Conservation (phyloP, 2,329 filamentous ascomycete genomes). For the Teratosphaeria destructans region DNA sequence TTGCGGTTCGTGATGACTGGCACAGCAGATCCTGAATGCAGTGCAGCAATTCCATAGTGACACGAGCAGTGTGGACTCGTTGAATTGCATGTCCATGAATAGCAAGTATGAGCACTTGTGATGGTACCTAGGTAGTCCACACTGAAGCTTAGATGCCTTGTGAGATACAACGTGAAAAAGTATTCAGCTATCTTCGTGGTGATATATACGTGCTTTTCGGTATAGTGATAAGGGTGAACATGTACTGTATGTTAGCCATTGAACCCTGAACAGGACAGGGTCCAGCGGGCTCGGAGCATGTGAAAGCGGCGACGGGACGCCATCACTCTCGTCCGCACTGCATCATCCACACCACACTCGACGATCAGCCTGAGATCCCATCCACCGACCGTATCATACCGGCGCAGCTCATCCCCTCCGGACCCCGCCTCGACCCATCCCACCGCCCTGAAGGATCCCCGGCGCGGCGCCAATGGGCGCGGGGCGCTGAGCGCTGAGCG, state of each 20-base stretch:
- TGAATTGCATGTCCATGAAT: too few relatives aligned
- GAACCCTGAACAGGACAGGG: neutral
- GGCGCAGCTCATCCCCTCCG: neutral
- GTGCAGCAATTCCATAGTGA: too few relatives aligned
- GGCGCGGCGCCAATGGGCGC: conserved; percentile 2
- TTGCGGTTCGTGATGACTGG: too few relatives aligned
- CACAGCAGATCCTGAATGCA: too few relatives aligned
- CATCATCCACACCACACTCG: neutral
- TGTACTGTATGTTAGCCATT: neutral
- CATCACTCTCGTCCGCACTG: neutral
- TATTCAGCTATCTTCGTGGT: too few relatives aligned
- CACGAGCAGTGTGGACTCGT: too few relatives aligned
- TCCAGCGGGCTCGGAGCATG: neutral
- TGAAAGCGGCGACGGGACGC: neutral
- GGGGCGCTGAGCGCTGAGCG: neutral
- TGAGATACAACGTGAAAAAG: too few relatives aligned
- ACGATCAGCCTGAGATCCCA: neutral
- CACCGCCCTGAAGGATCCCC: neutral
- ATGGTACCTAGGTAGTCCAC: too few relatives aligned
- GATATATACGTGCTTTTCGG: too few relatives aligned
- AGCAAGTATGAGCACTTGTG: too few relatives aligned
- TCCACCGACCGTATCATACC: neutral
- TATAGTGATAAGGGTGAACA: too few relatives aligned
- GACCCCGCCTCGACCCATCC: neutral
- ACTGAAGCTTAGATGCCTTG: too few relatives aligned